Percentiles rank a stretch among this genome's conserved stretches.
Evolutionary conservation across 306 rosid species (phyloP).

Genomic region (Erythrophleum fordii): DNA sequence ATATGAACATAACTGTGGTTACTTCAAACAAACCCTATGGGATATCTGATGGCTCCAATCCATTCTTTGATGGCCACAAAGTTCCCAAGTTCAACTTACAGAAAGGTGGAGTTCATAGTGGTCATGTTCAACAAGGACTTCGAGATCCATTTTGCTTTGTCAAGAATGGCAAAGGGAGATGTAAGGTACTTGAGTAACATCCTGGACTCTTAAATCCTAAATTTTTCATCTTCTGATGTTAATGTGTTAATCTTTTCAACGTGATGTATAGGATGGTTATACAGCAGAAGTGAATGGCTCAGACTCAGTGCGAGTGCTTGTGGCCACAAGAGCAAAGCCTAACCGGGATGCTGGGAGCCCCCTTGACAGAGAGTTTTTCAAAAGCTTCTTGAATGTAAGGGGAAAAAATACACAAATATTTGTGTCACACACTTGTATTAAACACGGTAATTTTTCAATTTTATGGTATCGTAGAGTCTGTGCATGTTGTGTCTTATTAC

Average conservation of each 20-base stretch:
- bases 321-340: slow-evolving; percentile 89
- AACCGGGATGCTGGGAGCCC: slow-evolving; percentile 55
- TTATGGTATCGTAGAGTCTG: too few species aligned
- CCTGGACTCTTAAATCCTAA: neutral
- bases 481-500: neutral
- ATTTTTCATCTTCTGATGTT: neutral
- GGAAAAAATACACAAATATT: neutral
- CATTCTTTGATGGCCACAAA: slow-evolving; percentile 61
- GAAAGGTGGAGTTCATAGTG: slow-evolving; percentile 85
- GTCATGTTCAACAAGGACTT: slow-evolving; percentile 84
- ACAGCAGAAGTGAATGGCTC: slow-evolving; percentile 66
- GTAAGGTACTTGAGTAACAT: slow-evolving; percentile 53
- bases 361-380: slow-evolving; percentile 76
- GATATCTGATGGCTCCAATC: slow-evolving; percentile 81
- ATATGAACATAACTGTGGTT: slow-evolving; percentile 81
- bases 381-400: slow-evolving; percentile 72
- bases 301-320: slow-evolving; percentile 79
- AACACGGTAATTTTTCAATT: too few species aligned
- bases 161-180: slow-evolving; percentile 77
- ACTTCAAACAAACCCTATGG: slow-evolving; percentile 94
- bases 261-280: slow-evolving; percentile 77
- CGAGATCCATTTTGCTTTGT: slow-evolving; percentile 79
- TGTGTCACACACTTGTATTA: neutral
- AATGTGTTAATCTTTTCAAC: slow-evolving; percentile 2
- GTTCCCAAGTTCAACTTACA: slow-evolving; percentile 66